phyloP scores from a whole-genome alignment of 495 filamentous ascomycete genomes.

The Aspergillus egyptiacus region DNA sequence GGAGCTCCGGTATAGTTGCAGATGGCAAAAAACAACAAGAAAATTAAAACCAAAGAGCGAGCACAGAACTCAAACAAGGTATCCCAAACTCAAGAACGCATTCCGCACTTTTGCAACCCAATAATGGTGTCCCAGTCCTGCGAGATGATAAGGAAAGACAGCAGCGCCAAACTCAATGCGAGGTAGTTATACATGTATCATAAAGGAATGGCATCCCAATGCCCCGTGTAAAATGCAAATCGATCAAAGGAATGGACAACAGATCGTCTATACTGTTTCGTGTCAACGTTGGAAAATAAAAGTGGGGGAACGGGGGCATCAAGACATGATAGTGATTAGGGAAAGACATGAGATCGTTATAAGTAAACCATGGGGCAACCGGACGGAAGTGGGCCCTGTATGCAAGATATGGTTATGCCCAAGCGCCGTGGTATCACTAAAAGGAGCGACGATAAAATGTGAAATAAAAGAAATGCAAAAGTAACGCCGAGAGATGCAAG shows the following conservation, averaged over 20 bases:
- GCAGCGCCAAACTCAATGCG: constrained; percentile 43
- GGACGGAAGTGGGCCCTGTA: constrained; percentile 7
- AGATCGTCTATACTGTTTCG: constrained; percentile 34
- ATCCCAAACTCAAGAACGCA: constrained; percentile 12
- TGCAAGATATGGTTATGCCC: constrained; percentile 17
- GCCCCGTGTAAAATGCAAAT: constrained; percentile 32
- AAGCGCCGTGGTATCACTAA: constrained; percentile 29
- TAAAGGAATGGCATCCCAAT: constrained; percentile 40
- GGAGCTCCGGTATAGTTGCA: background rate
- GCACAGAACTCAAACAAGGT: constrained; percentile 5
- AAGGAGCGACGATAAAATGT: constrained; percentile 39
- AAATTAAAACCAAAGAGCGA: constrained; percentile 1
- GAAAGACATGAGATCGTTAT: constrained; percentile 40
- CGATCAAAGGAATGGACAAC: constrained; percentile 35
- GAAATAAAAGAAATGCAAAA: constrained; percentile 16
- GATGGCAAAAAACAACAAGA: background rate
- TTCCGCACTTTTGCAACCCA: constrained; percentile 21
- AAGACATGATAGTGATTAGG: constrained; percentile 34
- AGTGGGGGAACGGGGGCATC: constrained; percentile 29
- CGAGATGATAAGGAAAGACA: constrained; percentile 42
- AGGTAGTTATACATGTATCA: constrained; percentile 34
- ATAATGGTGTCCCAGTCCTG: constrained; percentile 25
- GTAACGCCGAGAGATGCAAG: constrained; percentile 17
- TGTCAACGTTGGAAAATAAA: constrained; percentile 16
- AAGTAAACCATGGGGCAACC: constrained; percentile 18